phyloP scores from a whole-genome alignment of 305 asterid genomes.

The Fraxinus greggii region DNA sequence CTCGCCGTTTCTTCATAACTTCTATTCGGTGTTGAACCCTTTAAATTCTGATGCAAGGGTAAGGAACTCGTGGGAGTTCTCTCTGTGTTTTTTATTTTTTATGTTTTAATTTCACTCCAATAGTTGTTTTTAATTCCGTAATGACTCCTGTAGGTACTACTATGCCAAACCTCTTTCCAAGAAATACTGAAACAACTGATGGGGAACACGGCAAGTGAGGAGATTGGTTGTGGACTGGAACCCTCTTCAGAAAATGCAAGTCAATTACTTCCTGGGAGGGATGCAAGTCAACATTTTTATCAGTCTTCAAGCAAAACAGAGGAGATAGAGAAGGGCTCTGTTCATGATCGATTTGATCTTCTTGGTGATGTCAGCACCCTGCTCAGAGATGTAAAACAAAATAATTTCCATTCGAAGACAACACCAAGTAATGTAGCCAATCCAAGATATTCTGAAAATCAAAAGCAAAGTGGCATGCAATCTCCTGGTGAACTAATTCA shows the following conservation, averaged over 20 bases:
- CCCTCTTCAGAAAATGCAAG: constrained; percentile 35
- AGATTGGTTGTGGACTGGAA: constrained; percentile 36
- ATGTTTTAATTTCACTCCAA: constrained; percentile 5
- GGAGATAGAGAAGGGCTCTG: constrained; percentile 48
- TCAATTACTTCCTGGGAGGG: constrained; percentile 28
- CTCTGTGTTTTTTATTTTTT: constrained; percentile 14
- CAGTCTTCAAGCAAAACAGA: constrained; percentile 39
- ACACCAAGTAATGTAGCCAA: constrained; percentile 42
- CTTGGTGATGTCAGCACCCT: constrained; percentile 69
- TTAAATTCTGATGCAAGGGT: constrained; percentile 93
- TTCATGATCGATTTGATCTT: constrained; percentile 68
- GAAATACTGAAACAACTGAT: constrained; percentile 91
- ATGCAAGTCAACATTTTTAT: constrained; percentile 35
- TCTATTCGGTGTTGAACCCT: constrained; percentile 89
- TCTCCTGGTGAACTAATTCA: constrained; percentile 79
- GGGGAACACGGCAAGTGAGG: constrained; percentile 47
- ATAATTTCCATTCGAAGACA: constrained; percentile 44
- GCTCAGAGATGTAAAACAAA: constrained; percentile 71
- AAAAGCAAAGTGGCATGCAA: constrained; percentile 50
- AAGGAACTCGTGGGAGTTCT: constrained; percentile 31
- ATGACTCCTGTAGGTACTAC: constrained; percentile 65
- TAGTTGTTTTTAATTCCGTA: constrained; percentile 19
- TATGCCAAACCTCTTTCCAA: constrained; percentile 88
- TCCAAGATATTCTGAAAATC: constrained; percentile 42
- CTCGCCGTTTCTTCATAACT: constrained; percentile 92